Percentiles rank a stretch among this genome's conserved stretches.
Evolutionary conservation across 2,329 filamentous ascomycete species (phyloP).

Genomic region (Corinectria fuckeliana): DNA sequence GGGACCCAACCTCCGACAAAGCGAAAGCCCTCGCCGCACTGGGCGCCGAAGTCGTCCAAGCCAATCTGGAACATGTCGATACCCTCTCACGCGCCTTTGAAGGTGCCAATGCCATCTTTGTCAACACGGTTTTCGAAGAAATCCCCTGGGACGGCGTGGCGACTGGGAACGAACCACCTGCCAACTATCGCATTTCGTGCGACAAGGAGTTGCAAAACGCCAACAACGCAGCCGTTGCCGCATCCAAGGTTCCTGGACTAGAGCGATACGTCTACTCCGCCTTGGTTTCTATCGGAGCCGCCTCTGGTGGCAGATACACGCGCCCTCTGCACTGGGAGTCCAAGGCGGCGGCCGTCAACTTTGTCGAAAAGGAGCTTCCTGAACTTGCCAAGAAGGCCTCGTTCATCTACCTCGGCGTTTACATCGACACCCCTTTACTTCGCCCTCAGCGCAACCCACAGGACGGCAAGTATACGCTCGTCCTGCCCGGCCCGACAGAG

Average conservation of each 20-base stretch:
- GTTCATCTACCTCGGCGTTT: conserved; percentile 33
- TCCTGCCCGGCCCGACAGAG: conserved; percentile 36
- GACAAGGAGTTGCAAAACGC: conserved; percentile 57
- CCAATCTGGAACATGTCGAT: conserved; percentile 49
- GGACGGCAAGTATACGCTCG: conserved; percentile 41
- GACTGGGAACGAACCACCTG: conserved; percentile 42
- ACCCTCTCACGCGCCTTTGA: conserved; percentile 49
- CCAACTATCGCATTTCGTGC: conserved; percentile 48
- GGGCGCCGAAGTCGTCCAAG: conserved; percentile 52
- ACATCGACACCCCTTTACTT: conserved; percentile 32
- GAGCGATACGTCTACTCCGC: conserved; percentile 57
- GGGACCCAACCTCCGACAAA: conserved; percentile 47
- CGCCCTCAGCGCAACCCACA: conserved; percentile 33
- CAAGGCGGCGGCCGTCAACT: conserved; percentile 56
- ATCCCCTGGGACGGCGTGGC: conserved; percentile 48
- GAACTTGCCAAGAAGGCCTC: conserved; percentile 49
- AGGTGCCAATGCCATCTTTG: conserved; percentile 56
- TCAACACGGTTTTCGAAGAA: conserved; percentile 60
- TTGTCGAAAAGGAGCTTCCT: conserved; percentile 50
- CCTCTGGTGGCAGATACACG: conserved; percentile 50
- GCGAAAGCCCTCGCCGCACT: conserved; percentile 46
- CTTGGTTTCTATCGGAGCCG: conserved; percentile 52
- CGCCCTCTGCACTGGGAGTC: conserved; percentile 57
- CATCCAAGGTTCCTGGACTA: conserved; percentile 47
- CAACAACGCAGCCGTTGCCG: conserved; percentile 60